Evolutionary conservation across 352 stramenopile species (phyloP).

Genomic region (Phytophthora melonis): DNA sequence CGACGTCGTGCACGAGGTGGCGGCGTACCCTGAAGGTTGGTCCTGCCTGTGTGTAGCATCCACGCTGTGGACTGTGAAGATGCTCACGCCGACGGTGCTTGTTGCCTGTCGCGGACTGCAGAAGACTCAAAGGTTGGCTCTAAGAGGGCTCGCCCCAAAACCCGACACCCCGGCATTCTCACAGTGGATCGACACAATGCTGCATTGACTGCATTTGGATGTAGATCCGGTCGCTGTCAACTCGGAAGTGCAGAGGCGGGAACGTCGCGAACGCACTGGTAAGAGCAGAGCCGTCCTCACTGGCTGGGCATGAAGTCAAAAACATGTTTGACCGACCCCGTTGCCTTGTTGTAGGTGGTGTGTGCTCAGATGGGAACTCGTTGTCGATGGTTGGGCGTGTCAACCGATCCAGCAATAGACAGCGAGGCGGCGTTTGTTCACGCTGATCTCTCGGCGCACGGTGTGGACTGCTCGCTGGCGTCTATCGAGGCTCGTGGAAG

Average conservation of each 20-base stretch:
- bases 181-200: no score
- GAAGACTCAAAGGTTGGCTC: conserved; percentile 65
- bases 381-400: conserved; percentile 71
- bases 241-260: conserved; percentile 66
- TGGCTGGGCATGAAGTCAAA: no score
- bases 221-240: conserved; percentile 58
- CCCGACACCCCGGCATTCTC: neutral
- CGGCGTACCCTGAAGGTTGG: conserved; percentile 58
- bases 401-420: conserved; percentile 56
- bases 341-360: conserved; percentile 42
- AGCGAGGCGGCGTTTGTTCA: conserved; percentile 60
- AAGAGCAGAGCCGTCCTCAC: neutral
- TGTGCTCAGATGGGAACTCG: conserved; percentile 55
- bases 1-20: conserved; percentile 74
- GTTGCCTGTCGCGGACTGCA: conserved; percentile 26
- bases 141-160: neutral
- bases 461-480: conserved; percentile 50
- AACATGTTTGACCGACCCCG: no score
- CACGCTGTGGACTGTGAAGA: neutral
- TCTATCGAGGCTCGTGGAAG: conserved; percentile 40
- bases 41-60: neutral
- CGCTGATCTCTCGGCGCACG: conserved; percentile 43
- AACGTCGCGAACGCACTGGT: conserved; percentile 75
- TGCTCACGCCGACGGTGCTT: neutral
- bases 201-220: no score